Evolutionary conservation across 352 stramenopile species (phyloP), one percentile per base, ranked within the genome.

Genomic region (Globisporangium viniferum): DNA sequence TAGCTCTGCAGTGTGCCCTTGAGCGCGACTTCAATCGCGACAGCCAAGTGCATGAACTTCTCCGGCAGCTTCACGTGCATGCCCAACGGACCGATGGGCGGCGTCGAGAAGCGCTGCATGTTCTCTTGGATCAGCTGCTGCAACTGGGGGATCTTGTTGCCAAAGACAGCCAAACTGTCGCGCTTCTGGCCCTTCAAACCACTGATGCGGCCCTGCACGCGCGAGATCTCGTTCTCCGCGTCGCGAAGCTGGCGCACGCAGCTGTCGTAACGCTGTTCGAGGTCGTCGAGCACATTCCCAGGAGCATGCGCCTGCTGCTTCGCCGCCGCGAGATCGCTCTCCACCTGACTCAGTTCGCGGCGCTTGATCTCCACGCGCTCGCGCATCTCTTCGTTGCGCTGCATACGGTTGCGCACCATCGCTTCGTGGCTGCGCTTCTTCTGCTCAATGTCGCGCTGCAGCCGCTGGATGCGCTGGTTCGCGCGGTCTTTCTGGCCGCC

Each of bases 51-150:
- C 76, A 89, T 90, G 54, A 72, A 89, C 39, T 76, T 65, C 64
- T 92, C 80, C 0, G 83, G 82, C 2, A 95, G 75, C 58, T 91
- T 91, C 10, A 93, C 79, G 62, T 84, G 76, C 62, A 95, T 76
- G 5, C 88, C 88, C 0, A 95, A 59, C 0, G 88, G 88, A 10
- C 88, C 88, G 59, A 95, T 93, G 1, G 88, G 88, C 14, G 82
- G 84, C 0, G 63, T 70, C 0, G 80, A 66, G 65, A 95, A 95
- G 29, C 78, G 77, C 57, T 87, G 76, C 1, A 77, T 66, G 51
- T 95, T 93, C 9, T 89, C 64, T 0, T 92, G 75, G 56, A 95
- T 95, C 31, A 92, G 64, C 41, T 92, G 77, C 55, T 94, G 86
- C 36, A 95, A 60, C 54, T 90, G 76, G 1, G 82, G 82, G 39